Evolutionary conservation across 345 rosid genomes (phyloP), one percentile per base, ranked within the genome.

Genomic region (Eucalyptus regnans): DNA sequence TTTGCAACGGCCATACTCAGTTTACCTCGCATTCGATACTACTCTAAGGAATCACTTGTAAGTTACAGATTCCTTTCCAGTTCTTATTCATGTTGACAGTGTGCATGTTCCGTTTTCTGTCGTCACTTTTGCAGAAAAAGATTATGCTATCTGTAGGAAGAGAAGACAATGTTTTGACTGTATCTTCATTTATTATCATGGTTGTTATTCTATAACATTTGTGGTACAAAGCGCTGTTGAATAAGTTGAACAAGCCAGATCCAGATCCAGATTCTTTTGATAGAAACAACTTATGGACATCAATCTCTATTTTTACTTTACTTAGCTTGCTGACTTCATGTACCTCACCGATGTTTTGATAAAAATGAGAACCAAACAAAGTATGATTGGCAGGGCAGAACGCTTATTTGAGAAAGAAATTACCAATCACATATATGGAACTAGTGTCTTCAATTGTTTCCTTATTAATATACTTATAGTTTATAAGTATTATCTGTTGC

Each of bases 31-130:
- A 95, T 97, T 92, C 94, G 94, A 88, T 97, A 95, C 93, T 90
- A 96, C 89, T 92, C 98, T 84, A 96, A 93, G 94, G 99, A 97
- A 88, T 90, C 99, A 90, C 90, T 97, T 96, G 99, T 97, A 95
- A 91, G 90, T 66, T 20, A 51, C 37, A 54, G 84, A 49, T 86
- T 90, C 60, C 91, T 16, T 12, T 3, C 29, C 17, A 6, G 13
- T 51, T 49, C 13, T 52, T 51, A 58, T 50, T 16, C 29, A 18
- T 11, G 25, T 15, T 58, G 33, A 49, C 43, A 52, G 66, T 51
- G 44, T 22, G 43, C 29, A 33, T 52, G 66, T 43, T 58, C 62
- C 7, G 5, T 14, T 41, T 29, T 33, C 43, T 25, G 12, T 58
- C 23, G 46, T 52, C 31, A 18, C 37, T 22, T 15, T 52, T 33